A percentile compares a stretch with the other conserved stretches of the same genome.
These are phyloP conservation scores for Malassezia pachydermatis DNA, from an alignment of 1,284 basidiomycete genomes.

Conservation along the genomic window DNA sequence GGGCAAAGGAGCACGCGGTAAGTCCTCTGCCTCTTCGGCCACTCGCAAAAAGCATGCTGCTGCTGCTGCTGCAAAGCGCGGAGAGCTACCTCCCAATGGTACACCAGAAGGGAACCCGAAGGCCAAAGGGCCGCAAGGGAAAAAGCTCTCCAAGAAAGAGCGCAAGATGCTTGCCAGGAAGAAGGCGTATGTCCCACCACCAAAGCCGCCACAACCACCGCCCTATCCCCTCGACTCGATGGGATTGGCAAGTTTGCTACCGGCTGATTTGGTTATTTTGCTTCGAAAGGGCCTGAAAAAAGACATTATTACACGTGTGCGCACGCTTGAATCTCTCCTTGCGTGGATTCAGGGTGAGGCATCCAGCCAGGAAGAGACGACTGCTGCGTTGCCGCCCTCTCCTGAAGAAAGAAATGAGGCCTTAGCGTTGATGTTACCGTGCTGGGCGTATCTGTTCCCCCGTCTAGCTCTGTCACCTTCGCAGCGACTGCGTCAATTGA, in stretches of 20 bases:
- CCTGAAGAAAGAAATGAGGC: slow-evolving; percentile 48
- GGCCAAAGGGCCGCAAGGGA: slow-evolving; percentile 23
- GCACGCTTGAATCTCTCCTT: slow-evolving; percentile 74
- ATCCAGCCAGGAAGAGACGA: slow-evolving; percentile 49
- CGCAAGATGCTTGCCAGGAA: slow-evolving; percentile 35
- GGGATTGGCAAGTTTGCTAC: slow-evolving; percentile 57
- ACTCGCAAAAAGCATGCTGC: slow-evolving; percentile 47
- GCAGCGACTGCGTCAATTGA: slow-evolving; percentile 62
- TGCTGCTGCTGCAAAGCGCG: slow-evolving; percentile 34
- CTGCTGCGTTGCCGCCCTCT: slow-evolving; percentile 15
- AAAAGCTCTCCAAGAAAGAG: slow-evolving; percentile 37
- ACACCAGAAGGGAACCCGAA: slow-evolving; percentile 19
- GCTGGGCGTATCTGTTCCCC: slow-evolving; percentile 87
- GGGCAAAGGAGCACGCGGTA: slow-evolving; percentile 26
- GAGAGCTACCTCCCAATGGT: slow-evolving; percentile 15
- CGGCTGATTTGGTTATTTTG: slow-evolving; percentile 68
- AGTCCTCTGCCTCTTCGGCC: slow-evolving; percentile 43
- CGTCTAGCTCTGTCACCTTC: slow-evolving; percentile 70
- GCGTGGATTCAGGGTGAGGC: slow-evolving; percentile 57
- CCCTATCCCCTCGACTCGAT: slow-evolving; percentile 84
- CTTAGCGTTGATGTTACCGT: slow-evolving; percentile 62
- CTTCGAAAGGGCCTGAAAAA: slow-evolving; percentile 79
- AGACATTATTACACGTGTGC: slow-evolving; percentile 72
- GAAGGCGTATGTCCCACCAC: slow-evolving; percentile 41
- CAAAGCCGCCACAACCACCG: slow-evolving; percentile 62